Conservation (phyloP, 176 grass and related monocot genomes). For the Triticum timopheevii region DNA sequence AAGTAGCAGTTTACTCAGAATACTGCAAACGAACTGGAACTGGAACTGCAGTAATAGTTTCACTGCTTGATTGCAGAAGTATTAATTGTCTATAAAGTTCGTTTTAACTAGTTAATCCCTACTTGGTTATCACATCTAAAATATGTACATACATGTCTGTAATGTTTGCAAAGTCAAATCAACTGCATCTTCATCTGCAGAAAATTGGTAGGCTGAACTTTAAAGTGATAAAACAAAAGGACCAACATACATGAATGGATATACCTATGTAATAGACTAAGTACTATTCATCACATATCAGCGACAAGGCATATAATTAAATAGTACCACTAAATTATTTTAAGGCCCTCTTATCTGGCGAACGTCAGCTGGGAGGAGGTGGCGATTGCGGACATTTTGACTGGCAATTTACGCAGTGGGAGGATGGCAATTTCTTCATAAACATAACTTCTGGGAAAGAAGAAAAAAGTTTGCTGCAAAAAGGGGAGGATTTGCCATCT, state of each 20-base stretch:
- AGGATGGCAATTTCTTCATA: too few species aligned
- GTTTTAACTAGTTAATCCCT: not conserved
- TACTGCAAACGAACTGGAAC: too few species aligned
- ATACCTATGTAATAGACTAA: too few species aligned
- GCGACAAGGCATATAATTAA: not conserved
- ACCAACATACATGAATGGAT: not conserved
- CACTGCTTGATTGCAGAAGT: not conserved
- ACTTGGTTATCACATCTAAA: not conserved
- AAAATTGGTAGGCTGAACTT: not conserved
- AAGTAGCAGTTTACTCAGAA: not conserved
- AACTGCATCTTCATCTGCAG: not conserved
- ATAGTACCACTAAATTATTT: not conserved
- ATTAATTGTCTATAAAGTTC: not conserved
- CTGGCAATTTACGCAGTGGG: too few species aligned
- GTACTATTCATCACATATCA: not conserved
- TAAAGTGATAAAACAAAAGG: not conserved
- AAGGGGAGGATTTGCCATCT: too few species aligned
- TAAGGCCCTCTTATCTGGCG: not conserved
- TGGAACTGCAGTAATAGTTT: too few species aligned
- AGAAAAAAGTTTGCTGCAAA: too few species aligned
- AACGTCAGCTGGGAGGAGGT: too few species aligned
- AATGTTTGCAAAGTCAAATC: constrained; percentile 2
- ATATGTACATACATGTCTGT: not conserved
- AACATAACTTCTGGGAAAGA: too few species aligned
- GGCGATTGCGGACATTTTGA: too few species aligned